Base-by-base conservation (phyloP, 2,329 filamentous ascomycete species). In the Leptosphaerulina australis region DNA sequence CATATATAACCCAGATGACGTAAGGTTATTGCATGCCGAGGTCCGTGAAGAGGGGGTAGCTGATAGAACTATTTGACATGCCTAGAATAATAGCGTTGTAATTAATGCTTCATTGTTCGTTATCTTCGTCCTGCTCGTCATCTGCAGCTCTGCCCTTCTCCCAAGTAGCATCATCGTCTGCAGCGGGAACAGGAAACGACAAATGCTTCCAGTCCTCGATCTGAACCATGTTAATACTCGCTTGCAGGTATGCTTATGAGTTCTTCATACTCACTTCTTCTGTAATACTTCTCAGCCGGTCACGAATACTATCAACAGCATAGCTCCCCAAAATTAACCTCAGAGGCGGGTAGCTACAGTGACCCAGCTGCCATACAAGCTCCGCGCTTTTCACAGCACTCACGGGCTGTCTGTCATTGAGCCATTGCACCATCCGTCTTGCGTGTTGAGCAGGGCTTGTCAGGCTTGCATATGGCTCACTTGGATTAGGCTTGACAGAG, bases 301-400 rank as follows among this genome's bases (percentile, higher is more conserved):
- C 94, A 12, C 94, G 81, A 40, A 97, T 95, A 71, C 92, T 97
- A 72, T 99, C 93, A 28, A 97, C 93, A 1, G 94, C 93, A 75
- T 96, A 97, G 58, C 87, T 95, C 0, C 94, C 94, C 18, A 97
- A 74, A n/a, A 97, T 77, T 50, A 99, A 75, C 25, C 94, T 79
- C 57, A 97, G 72, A 0, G 94, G 94, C 39, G 94, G 94, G 69
- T 91, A 97, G n/a, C 86, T 88, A 75, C 93, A 97, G 77, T 97
- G 94, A 0, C 88, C 94, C 33, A 97, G 76, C 77, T 97, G 78
- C 94, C 94, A 97, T 5, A 96, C 87, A 48, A 97, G 77, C 77
- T 97, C 91, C 2, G 91, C 91, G 53, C 91, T 93, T 74, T 95
- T 96, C 45, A 96, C 87, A 0, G 91, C 91, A 71, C 90, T 96